phyloP scores from a whole-genome alignment of 371 early-diverging fungal genomes.

The Racocetra persica region DNA sequence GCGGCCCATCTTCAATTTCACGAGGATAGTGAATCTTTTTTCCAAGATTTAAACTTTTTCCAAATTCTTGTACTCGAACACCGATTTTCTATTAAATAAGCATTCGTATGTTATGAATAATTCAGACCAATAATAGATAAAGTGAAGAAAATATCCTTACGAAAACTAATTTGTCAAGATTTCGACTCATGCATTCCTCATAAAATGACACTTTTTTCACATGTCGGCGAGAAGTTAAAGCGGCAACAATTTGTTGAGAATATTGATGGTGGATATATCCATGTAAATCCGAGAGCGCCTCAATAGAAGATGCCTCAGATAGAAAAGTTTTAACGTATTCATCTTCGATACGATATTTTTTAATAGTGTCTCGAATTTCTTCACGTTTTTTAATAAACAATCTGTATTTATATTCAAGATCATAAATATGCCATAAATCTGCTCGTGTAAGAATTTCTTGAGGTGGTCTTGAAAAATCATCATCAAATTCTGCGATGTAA shows the following conservation, averaged over 20 bases:
- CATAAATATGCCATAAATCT: conserved; percentile 91
- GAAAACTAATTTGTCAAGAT: conserved; percentile 66
- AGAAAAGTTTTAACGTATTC: conserved; percentile 58
- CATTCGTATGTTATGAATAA: background rate
- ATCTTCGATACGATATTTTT: conserved; percentile 58
- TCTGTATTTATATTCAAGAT: conserved; percentile 82
- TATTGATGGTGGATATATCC: conserved; percentile 79
- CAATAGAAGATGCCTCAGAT: conserved; percentile 62
- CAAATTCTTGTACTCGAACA: conserved; percentile 70
- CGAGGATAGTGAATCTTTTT: conserved; percentile 66
- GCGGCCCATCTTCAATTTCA: conserved; percentile 45
- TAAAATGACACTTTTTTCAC: conserved; percentile 55
- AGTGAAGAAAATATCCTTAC: conserved; percentile 44
- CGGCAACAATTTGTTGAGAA: conserved; percentile 63
- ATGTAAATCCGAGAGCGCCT: conserved; percentile 78
- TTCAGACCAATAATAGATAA: background rate
- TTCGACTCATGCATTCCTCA: conserved; percentile 61
- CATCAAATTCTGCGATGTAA: conserved; percentile 67
- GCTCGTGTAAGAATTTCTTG: conserved; percentile 66
- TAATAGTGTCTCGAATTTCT: conserved; percentile 56
- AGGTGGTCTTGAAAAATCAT: conserved; percentile 48
- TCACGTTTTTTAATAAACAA: conserved; percentile 67
- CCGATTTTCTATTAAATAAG: conserved; percentile 53
- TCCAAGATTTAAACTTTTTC: conserved; percentile 66
- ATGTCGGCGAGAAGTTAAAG: conserved; percentile 57